Base-by-base conservation (phyloP, 1,284 basidiomycete species). In the Moniliophthora roreri region DNA sequence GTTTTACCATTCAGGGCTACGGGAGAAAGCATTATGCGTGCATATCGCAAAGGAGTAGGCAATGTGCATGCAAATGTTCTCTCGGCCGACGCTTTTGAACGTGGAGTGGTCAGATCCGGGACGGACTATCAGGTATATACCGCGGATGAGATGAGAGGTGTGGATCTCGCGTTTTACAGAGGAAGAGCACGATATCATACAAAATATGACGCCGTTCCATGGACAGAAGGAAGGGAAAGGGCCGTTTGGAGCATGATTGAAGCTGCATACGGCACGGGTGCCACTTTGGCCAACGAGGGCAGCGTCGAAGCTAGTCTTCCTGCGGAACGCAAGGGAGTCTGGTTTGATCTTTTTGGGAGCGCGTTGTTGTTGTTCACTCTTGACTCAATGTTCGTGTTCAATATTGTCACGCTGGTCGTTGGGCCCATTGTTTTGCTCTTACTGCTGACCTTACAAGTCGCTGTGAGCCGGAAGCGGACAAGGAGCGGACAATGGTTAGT, bases 241-340 rank as follows among this genome's bases (percentile, higher is more conserved):
- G 78, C 88, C 2, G 66, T 90, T 8, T 91, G 88, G 88, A 76
- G 79, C 2, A 88, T 91, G 85, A 79, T 91, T 78, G 85, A 90
- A 58, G 74, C 76, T 3, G 72, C 82, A 0, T 68, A 74, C 47
- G 80, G 76, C 2, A 79, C 82, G 0, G 86, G 82, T 4, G 52
- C 76, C 9, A 72, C 74, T 2, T 67, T 92, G 24, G 69, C 84
- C 13, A 79, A 81, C 56, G 64, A 70, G 45, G 64, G 69, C 57
- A 47, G 48, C 15, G 59, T 57, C 21, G 10, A 72, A 70, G 34
- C 69, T 79, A 2, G 84, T 89, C 1, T 91, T 88, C 68, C 89
- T 91, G n/a, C 24, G 13, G 11, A 23, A 28, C 44, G 24, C n/a
- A 46, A 46, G 15, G 44, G 44, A 11, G 44, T 46, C n/a, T 46